A percentile compares a stretch with the other conserved stretches of the same genome.
These are phyloP conservation scores for Darksidea phi DNA, from an alignment of 495 filamentous ascomycete genomes.

Conservation along the genomic window DNA sequence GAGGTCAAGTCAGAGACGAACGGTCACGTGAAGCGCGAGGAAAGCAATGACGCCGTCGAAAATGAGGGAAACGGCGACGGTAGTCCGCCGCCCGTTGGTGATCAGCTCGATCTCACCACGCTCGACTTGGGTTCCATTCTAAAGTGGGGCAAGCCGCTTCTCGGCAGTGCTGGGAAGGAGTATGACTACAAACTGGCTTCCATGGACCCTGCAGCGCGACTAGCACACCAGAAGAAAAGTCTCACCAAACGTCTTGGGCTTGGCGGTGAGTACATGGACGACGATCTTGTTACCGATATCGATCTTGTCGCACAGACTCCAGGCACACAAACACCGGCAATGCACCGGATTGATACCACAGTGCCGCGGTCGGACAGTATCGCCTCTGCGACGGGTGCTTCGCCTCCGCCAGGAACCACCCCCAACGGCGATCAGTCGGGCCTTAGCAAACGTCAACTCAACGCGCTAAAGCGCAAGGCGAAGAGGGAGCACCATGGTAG, in stretches of 20 bases:
- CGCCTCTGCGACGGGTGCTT: slow-evolving; percentile 40
- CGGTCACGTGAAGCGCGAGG: slow-evolving; percentile 25
- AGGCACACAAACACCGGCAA: slow-evolving; percentile 33
- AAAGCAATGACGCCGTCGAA: slow-evolving; percentile 32
- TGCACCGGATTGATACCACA: slow-evolving; percentile 50
- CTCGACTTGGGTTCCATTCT: slow-evolving; percentile 79
- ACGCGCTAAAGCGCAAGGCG: slow-evolving; percentile 83
- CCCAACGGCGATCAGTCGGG: slow-evolving; percentile 69
- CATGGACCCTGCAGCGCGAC: slow-evolving; percentile 74
- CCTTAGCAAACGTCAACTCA: slow-evolving; percentile 87
- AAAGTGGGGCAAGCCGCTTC: slow-evolving; percentile 73
- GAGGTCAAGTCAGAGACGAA: slow-evolving; percentile 30
- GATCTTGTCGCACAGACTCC: slow-evolving; percentile 50
- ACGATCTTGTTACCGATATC: slow-evolving; percentile 68
- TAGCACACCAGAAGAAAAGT: slow-evolving; percentile 86
- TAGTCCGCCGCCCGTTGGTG: slow-evolving; percentile 47
- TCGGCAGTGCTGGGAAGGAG: slow-evolving; percentile 80
- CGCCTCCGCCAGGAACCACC: slow-evolving; percentile 50
- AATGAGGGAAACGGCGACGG: slow-evolving; percentile 42
- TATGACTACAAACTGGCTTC: slow-evolving; percentile 76
- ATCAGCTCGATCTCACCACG: slow-evolving; percentile 66
- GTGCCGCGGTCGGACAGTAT: slow-evolving; percentile 40
- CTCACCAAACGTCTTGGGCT: slow-evolving; percentile 80
- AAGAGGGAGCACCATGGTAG: slow-evolving; percentile 53
- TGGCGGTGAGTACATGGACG: slow-evolving; percentile 78